These are phyloP conservation scores for Pseudogymnoascus sp. DNA, from an alignment of 2,329 filamentous ascomycete species.

Conservation along the genomic window DNA sequence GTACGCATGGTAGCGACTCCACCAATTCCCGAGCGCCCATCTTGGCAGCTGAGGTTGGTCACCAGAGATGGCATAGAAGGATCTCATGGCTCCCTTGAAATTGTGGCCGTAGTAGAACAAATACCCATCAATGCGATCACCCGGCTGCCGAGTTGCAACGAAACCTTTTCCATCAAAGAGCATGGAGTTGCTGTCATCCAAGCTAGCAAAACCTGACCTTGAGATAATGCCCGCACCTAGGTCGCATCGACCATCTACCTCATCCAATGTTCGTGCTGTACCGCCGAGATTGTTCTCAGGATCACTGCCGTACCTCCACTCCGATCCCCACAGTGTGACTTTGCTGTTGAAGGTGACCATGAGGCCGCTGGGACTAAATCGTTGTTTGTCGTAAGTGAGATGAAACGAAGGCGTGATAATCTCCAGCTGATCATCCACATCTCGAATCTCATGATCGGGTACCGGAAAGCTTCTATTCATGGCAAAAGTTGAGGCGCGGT, in stretches of 20 bases:
- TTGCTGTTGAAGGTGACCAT: constrained; percentile 37
- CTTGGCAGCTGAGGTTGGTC: constrained; percentile 50
- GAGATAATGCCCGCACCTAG: constrained; percentile 48
- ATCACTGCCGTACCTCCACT: constrained; percentile 48
- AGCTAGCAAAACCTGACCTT: constrained; percentile 42
- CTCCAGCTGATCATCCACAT: constrained; percentile 43
- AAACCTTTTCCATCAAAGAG: constrained; percentile 49
- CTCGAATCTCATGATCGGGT: constrained; percentile 39
- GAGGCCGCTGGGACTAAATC: constrained; percentile 48
- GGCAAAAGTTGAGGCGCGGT: constrained; percentile 57
- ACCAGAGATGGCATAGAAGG: constrained; percentile 51
- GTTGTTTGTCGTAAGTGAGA: constrained; percentile 53
- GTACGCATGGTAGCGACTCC: constrained; percentile 58
- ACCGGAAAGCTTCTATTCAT: constrained; percentile 46
- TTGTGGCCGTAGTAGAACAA: constrained; percentile 55
- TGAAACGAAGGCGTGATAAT: constrained; percentile 50
- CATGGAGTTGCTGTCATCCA: constrained; percentile 53
- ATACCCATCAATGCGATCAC: constrained; percentile 51
- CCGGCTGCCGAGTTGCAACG: constrained; percentile 41
- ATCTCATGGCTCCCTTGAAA: constrained; percentile 47
- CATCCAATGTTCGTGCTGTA: constrained; percentile 49
- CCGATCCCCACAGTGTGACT: constrained; percentile 35
- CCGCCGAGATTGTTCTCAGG: constrained; percentile 38
- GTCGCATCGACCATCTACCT: constrained; percentile 43
- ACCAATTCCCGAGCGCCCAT: constrained; percentile 59